Conservation (phyloP, 106 monocot species). For the Triglochin maritima region DNA sequence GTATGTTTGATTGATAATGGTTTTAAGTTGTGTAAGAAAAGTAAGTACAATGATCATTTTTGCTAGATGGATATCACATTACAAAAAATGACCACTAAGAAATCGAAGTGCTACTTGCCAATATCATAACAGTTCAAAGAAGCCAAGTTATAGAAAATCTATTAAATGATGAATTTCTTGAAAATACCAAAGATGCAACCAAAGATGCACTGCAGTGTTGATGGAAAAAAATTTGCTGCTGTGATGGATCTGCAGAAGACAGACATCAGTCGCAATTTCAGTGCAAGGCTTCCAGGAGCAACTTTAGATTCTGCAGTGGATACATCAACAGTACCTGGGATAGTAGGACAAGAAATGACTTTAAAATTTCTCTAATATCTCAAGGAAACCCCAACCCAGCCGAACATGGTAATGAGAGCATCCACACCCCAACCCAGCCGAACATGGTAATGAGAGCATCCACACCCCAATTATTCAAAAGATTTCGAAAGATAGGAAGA, state of each 20-base stretch:
- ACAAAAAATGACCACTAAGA: too few species aligned
- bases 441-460: background rate
- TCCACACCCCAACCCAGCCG: background rate
- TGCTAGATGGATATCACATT: too few species aligned
- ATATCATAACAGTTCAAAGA: too few species aligned
- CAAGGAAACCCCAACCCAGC: background rate
- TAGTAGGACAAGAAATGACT: background rate
- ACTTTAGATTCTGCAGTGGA: constrained; percentile 54
- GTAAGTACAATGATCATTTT: too few species aligned
- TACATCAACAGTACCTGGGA: constrained; percentile 54
- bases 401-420: background rate
- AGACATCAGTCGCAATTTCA: constrained; percentile 71
- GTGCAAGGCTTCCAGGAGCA: constrained; percentile 51
- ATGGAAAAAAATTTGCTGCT: constrained; percentile 90
- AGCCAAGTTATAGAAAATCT: too few species aligned
- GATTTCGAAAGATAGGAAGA: too few species aligned
- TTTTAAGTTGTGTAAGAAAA: too few species aligned
- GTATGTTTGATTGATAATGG: too few species aligned
- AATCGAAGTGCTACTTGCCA: too few species aligned
- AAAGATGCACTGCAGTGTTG: constrained; percentile 94
- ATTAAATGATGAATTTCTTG: background rate
- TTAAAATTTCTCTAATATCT: background rate
- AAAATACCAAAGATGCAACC: constrained; percentile 81
- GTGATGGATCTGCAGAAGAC: constrained; percentile 73
- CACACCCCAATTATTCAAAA: too few species aligned